These are phyloP conservation scores for Rhizopus delemar DNA, from an alignment of 371 early-diverging fungal genomes.

Conservation along the genomic window DNA sequence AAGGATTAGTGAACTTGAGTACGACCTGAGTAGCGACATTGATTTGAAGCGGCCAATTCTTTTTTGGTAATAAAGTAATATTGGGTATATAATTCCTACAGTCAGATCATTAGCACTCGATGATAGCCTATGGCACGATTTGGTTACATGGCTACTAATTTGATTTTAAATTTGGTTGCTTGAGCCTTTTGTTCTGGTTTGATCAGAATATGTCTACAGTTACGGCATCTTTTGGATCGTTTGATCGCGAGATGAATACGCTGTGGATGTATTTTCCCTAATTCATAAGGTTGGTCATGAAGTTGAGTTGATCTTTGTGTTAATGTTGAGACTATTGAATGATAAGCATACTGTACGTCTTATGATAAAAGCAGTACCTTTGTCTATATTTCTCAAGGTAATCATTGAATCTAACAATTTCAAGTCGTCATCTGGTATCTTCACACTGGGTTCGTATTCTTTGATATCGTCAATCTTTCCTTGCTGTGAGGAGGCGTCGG, in stretches of 20 bases:
- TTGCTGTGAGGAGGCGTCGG: constrained; percentile 26
- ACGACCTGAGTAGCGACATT: constrained; percentile 62
- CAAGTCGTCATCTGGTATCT: constrained; percentile 50
- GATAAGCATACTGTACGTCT: background rate
- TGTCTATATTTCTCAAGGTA: constrained; percentile 44
- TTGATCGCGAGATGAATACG: constrained; percentile 86
- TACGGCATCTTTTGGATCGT: constrained; percentile 80
- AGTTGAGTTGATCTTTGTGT: constrained; percentile 69
- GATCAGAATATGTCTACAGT: constrained; percentile 85
- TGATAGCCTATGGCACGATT: background rate
- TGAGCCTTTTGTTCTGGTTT: constrained; percentile 93
- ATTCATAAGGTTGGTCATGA: constrained; percentile 66
- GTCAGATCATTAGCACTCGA: too few relatives aligned
- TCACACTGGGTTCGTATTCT: constrained; percentile 50
- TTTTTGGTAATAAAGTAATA: constrained; percentile 69
- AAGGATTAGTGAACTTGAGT: constrained; percentile 85
- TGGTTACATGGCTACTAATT: constrained; percentile 77
- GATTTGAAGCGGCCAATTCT: constrained; percentile 54
- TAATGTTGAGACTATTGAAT: constrained; percentile 60
- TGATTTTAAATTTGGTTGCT: constrained; percentile 82
- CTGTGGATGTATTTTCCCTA: constrained; percentile 71
- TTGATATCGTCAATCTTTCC: constrained; percentile 54
- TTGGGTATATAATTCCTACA: constrained; percentile 73
- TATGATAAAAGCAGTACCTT: constrained; percentile 19
- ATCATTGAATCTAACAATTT: constrained; percentile 52